phyloP scores from a whole-genome alignment of 352 stramenopile species.

The Globisporangium polare region DNA sequence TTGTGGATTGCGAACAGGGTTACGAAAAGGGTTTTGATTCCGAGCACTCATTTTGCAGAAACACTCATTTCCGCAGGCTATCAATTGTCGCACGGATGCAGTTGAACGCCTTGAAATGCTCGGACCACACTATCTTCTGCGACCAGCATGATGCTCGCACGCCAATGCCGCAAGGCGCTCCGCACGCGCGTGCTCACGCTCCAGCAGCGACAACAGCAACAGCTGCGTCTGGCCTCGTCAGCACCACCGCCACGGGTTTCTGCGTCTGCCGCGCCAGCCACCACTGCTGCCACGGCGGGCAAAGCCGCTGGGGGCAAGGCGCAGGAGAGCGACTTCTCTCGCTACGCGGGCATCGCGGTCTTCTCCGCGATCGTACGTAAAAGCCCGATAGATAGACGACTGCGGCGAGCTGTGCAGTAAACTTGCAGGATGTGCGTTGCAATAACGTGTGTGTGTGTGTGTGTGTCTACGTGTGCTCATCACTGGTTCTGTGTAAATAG shows the following conservation, averaged over 20 bases:
- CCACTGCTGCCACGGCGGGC: background rate
- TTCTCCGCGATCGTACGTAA: conserved; percentile 73
- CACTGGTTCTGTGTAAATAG: conserved; percentile 17
- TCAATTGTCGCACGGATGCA: too few species aligned
- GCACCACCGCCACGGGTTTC: background rate
- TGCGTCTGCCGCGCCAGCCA: background rate
- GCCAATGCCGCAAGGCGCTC: conserved; percentile 14
- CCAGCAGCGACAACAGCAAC: conserved; percentile 7
- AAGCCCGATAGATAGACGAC: background rate
- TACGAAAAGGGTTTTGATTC: too few species aligned
- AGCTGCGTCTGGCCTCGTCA: conserved; percentile 8
- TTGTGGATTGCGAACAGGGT: too few species aligned
- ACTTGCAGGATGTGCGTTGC: too few species aligned
- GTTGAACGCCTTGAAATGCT: too few species aligned
- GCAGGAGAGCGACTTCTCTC: conserved; percentile 65
- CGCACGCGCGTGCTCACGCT: background rate
- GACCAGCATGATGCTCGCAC: conserved; percentile 11
- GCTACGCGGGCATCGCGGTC: conserved; percentile 81
- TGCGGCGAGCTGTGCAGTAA: background rate
- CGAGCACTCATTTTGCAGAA: too few species aligned
- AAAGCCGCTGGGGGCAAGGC: background rate
- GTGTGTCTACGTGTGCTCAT: too few species aligned
- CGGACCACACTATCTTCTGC: too few species aligned
- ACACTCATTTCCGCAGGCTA: too few species aligned
- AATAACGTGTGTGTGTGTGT: background rate